Evolutionary conservation across 768 basidiomycete genomes (phyloP).

Genomic region (Pleurotus eryngii): DNA sequence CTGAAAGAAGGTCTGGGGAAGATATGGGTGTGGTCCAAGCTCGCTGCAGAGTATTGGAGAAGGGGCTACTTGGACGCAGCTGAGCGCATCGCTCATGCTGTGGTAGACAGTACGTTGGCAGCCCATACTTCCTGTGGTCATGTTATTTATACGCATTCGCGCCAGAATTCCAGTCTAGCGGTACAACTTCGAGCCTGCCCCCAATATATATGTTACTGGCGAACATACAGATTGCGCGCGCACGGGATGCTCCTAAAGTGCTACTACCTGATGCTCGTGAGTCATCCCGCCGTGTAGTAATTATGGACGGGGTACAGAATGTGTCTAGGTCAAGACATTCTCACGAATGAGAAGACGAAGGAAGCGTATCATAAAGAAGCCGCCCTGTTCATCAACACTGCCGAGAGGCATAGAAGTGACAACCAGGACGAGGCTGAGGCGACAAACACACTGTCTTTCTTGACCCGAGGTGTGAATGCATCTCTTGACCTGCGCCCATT

Average conservation of each 20-base stretch:
- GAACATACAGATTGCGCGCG: slow-evolving; percentile 78
- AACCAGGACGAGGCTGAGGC: slow-evolving; percentile 56
- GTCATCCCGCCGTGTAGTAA: slow-evolving; percentile 24
- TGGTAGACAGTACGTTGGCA: slow-evolving; percentile 54
- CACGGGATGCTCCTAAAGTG: slow-evolving; percentile 81
- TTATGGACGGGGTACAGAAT: background rate
- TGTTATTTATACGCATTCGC: slow-evolving; percentile 6
- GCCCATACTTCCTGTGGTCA: slow-evolving; percentile 6
- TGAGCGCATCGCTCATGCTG: slow-evolving; percentile 68
- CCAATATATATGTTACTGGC: slow-evolving; percentile 82
- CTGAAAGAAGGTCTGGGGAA: slow-evolving; percentile 69
- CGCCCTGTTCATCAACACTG: slow-evolving; percentile 62
- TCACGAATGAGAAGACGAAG: slow-evolving; percentile 57
- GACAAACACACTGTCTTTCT: slow-evolving; percentile 49
- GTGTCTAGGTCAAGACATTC: slow-evolving; percentile 57
- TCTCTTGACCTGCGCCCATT: background rate
- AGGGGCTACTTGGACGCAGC: slow-evolving; percentile 72
- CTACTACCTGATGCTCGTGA: slow-evolving; percentile 70
- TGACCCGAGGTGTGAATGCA: slow-evolving; percentile 56
- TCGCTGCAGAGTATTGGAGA: slow-evolving; percentile 88
- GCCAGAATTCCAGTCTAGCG: slow-evolving; percentile 53
- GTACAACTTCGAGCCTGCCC: slow-evolving; percentile 48
- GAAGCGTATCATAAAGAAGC: slow-evolving; percentile 70
- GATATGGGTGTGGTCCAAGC: slow-evolving; percentile 74
- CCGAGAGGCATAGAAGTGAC: slow-evolving; percentile 47